Evolutionary conservation across 139 green algal genomes (phyloP).

Genomic region (Haematococcus sp.): DNA sequence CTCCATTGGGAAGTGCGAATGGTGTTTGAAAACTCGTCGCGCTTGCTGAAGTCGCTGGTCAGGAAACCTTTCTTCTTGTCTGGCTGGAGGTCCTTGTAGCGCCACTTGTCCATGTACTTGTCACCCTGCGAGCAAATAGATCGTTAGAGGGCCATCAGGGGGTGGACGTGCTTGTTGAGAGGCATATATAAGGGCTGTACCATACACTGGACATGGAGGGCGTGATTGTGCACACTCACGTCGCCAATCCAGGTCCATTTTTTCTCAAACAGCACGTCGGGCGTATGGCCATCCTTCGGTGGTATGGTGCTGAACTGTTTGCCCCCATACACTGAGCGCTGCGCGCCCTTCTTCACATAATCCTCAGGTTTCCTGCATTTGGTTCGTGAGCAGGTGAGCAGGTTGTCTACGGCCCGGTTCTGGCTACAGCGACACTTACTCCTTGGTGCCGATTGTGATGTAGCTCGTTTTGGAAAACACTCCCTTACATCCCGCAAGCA

Average conservation of each 20-base stretch:
- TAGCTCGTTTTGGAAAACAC: constrained; percentile 67
- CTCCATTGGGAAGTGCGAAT: constrained; percentile 78
- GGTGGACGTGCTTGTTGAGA: neutral
- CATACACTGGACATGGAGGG: constrained; percentile 9
- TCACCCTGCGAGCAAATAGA: constrained; percentile 29
- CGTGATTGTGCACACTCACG: constrained; percentile 30
- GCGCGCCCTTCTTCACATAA: constrained; percentile 41
- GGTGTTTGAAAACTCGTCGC: constrained; percentile 82
- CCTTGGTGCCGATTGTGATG: constrained; percentile 65
- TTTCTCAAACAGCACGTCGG: constrained; percentile 76
- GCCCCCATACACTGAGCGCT: constrained; percentile 48
- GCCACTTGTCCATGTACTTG: constrained; percentile 62
- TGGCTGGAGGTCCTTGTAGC: constrained; percentile 50
- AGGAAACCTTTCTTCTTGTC: constrained; percentile 74
- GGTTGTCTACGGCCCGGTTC: no score
- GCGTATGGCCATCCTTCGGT: constrained; percentile 54
- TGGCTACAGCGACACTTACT: constrained; percentile 4
- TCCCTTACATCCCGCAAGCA: constrained; percentile 62
- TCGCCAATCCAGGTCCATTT: constrained; percentile 64
- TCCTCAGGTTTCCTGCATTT: constrained; percentile 54
- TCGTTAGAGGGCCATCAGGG: no score
- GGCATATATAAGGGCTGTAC: neutral
- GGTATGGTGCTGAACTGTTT: constrained; percentile 62
- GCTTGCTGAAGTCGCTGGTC: constrained; percentile 75
- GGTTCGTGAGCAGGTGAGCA: neutral